Percentiles rank a stretch among this genome's conserved stretches.
Conservation (phyloP, 805 yeast genomes). For the Danielozyma ontarioensis region DNA sequence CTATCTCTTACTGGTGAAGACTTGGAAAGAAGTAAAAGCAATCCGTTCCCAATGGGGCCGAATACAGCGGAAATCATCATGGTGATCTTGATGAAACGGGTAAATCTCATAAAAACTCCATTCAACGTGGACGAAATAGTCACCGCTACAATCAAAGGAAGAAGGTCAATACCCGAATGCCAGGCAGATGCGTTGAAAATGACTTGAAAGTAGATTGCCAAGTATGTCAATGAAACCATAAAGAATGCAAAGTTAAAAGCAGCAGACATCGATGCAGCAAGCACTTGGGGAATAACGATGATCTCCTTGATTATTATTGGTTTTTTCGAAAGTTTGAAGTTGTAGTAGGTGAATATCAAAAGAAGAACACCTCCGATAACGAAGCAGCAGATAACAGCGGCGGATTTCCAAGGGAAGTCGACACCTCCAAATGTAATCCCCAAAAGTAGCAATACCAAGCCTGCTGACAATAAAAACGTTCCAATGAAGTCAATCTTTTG, state of each 20-base stretch:
- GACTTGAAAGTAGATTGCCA: slow-evolving; percentile 37
- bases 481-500: slow-evolving; percentile 46
- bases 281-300: slow-evolving; percentile 28
- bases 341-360: slow-evolving; percentile 33
- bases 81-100: slow-evolving; percentile 27
- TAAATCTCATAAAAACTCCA: slow-evolving; percentile 25
- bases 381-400: slow-evolving; percentile 46
- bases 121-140: slow-evolving; percentile 25
- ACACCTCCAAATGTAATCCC: slow-evolving; percentile 55
- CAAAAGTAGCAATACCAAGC: slow-evolving; percentile 40
- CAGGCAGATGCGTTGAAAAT: slow-evolving; percentile 29
- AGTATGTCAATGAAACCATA: slow-evolving; percentile 28
- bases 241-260: slow-evolving; percentile 35
- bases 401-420: slow-evolving; percentile 49
- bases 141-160: slow-evolving; percentile 31
- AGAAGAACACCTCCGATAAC: slow-evolving; percentile 39
- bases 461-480: slow-evolving; percentile 35
- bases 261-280: slow-evolving; percentile 33
- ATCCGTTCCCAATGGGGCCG: slow-evolving; percentile 31
- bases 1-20: slow-evolving; percentile 15
- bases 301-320: slow-evolving; percentile 45
- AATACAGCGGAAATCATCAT: slow-evolving; percentile 24
- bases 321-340: slow-evolving; percentile 35
- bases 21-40: slow-evolving; percentile 22
- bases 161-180: slow-evolving; percentile 32